Evolutionary conservation across 805 yeast species (phyloP), one percentile per base, ranked within the genome.

Genomic region (Teunomyces stri): DNA sequence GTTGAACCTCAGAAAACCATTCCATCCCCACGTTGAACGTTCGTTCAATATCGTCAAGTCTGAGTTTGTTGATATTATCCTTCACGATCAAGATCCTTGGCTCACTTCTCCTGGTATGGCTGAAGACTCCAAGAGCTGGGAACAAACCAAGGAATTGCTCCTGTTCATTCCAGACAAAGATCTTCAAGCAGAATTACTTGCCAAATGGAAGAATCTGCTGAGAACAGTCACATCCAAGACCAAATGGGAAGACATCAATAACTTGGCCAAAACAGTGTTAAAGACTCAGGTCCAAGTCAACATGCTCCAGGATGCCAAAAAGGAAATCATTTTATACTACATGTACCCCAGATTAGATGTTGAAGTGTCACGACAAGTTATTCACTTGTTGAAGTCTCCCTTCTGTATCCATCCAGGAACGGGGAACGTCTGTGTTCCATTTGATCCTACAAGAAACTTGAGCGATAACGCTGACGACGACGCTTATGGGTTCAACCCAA

Each of bases 401-500:
- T 94, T 94, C 64, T 92, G 98, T 71, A 84, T 94, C 37, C 99
- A 94, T 65, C 99, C 99, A 1, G 84, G 89, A 2, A 94, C 99
- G 0, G 97, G 97, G 6, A 86, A 88, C 58, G 87, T 94, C 3
- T 94, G 98, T 79, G 96, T 94, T 6, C 97, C 98, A 0, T 85
- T 81, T 52, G 82, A 80, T 55, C 82, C 84, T 0, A 47, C 52
- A 3, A 60, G 68, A 34, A 72, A 70, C 51, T 53, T 72, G 30
- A 60, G 67, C 6, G 60, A 57, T 15, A 61, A 68, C 44, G 41
- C 46, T 20, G 68, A 63, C 2, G 74, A 72, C 50, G 76, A 70
- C 47, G 64, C 50, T 0, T 72, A 71, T 49, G 81, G 81, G 3
- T 94, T 92, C 60, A 82, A 85, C 56, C 97, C 97, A 2, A 77